A percentile compares a stretch with the other conserved stretches of the same genome.
These are phyloP conservation scores for Pseudogymnoascus sp. DNA, from an alignment of 2,329 filamentous ascomycete genomes.

Conservation along the genomic window DNA sequence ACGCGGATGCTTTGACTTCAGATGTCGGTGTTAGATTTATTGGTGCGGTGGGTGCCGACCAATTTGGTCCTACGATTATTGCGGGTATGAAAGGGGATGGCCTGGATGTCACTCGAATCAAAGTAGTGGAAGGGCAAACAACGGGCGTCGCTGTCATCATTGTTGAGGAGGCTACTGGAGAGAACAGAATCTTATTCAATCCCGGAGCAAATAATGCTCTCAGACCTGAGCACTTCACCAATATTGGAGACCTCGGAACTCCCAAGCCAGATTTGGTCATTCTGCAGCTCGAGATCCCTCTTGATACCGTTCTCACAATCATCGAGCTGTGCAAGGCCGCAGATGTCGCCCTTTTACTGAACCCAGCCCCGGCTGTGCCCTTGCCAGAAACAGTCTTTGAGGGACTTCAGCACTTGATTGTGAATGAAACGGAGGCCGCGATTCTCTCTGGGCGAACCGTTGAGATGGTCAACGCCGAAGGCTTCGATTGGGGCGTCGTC, in stretches of 20 bases:
- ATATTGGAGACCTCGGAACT: conserved; percentile 27
- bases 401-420: conserved; percentile 67
- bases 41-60: conserved; percentile 63
- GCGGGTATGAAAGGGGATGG: conserved; percentile 51
- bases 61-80: conserved; percentile 54
- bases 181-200: conserved; percentile 69
- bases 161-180: conserved; percentile 62
- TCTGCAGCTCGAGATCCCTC: conserved; percentile 71
- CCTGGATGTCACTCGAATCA: conserved; percentile 50
- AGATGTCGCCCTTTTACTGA: conserved; percentile 62
- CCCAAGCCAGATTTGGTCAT: conserved; percentile 55
- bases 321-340: conserved; percentile 41
- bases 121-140: conserved; percentile 36
- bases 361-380: conserved; percentile 69
- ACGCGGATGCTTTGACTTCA: conserved; percentile 14
- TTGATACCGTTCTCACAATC: conserved; percentile 55
- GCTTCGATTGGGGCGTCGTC: conserved; percentile 36
- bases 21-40: conserved; percentile 56
- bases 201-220: conserved; percentile 59
- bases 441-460: conserved; percentile 51
- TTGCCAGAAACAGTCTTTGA: conserved; percentile 59
- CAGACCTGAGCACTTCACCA: conserved; percentile 33
- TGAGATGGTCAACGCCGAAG: conserved; percentile 36
- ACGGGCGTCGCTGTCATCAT: conserved; percentile 70
- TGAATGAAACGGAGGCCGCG: conserved; percentile 85